Base-by-base conservation (phyloP, 75 land plant genomes). In the Larix kaempferi region DNA sequence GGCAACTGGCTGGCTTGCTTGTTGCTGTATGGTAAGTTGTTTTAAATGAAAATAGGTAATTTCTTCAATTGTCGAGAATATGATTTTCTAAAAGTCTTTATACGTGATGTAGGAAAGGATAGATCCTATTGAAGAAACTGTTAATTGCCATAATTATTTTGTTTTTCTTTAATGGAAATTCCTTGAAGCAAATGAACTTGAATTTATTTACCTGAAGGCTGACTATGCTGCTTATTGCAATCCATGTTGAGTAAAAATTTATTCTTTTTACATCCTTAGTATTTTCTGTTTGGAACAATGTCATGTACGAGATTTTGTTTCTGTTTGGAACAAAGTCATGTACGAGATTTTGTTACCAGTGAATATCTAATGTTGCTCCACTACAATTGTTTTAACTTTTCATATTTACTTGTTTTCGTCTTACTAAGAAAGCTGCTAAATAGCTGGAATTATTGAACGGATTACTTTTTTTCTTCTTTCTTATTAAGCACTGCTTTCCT, bases 1-100 rank as follows among this genome's bases (percentile, higher is more conserved):
- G 99, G 41, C 99, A 96, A 82, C 76, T 96, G 62, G 99, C 99
- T 22, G 99, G 99, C 17, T 83, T 96, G 72, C 97, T 94, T 63
- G 87, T 96, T 56, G 81, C 89, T 74, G 86, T 92, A 13, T 96
- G 99, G 99, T 96, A 63, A 75, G 92, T 71, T 21, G n/a, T 39
- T 66, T 19, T 16, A 19, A 66, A 66, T 67, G 22, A 67, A 41
- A 69, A 41, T 69, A 39, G 49, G 35, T 10, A 8, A 39, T 39
- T 37, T 69, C 44, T 37, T 69, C n/a, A 0, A 6, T 10, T 69
- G 21, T 17, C 16, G 69, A 33, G 8, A 65, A 65, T 65, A 33
- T 37, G 41, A 25, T 35, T 69, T 69, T 69, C 23, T 10, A 39
- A 39, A 8, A 19, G 49, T 14, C 25, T 22, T 7, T 39, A 6